Evolutionary conservation across 2,329 filamentous ascomycete genomes (phyloP), one percentile per base, ranked within the genome.

Genomic region (Xylaria multiplex): DNA sequence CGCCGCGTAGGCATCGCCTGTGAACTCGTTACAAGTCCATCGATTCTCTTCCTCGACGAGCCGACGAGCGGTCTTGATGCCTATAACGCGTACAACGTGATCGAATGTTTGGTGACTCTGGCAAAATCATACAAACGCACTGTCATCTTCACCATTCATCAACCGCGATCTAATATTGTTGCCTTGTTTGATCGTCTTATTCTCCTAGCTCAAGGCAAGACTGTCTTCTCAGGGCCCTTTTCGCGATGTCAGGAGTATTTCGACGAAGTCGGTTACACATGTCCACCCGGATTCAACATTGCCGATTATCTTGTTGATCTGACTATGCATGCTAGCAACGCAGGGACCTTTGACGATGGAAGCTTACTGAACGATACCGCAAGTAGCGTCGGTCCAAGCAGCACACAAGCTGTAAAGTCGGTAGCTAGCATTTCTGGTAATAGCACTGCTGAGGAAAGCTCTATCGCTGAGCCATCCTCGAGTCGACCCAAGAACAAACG

Each of bases 81-180:
- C 0, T 99, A 90, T 83, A 99, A 99, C 76, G 96, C 96, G 6
- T 99, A 96, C 84, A 99, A 99, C 70, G 96, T 99, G 45, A 89
- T 99, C 30, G 96, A 99, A 78, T 98, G 94, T 74, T 86, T 99
- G 9, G 95, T 98, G 45, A 97, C 91, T 1, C 82, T 99, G 50
- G 96, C 96, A 58, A 97, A 97, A 82, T 96, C 90, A 48, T 99
- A 98, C 82, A 96, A 97, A 81, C 88, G 96, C 67, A 99, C 96
- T 0, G 93, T 99, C 62, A 91, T 99, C 68, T 97, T 99, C 81
- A 99, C 96, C 14, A 99, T 99, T 70, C 96, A 99, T 78, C 96
- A 99, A 75, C 96, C 96, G 43, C 89, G 96, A 71, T 99, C 96
- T 11, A 99, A 99, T 79, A 99, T 99, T 75, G 96, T 98, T 24